Base-by-base conservation (phyloP, 768 basidiomycete genomes). In the Chalciporus piperatus region DNA sequence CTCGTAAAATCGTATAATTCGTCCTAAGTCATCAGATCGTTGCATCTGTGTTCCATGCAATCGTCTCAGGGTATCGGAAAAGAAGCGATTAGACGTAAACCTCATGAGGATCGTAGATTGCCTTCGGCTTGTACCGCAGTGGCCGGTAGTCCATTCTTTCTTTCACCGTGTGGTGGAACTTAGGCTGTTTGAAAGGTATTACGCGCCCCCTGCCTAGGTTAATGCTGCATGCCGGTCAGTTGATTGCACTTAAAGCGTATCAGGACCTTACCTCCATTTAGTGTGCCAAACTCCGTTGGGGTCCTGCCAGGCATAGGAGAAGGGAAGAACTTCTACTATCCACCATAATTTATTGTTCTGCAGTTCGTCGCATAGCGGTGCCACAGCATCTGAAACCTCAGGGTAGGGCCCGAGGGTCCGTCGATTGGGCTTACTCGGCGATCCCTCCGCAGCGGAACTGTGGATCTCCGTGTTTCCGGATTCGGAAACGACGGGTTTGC, bases 301-400 rank as follows among this genome's bases (percentile, higher is more conserved):
- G 51, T 87, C 82, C 62, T 89, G 87, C 75, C 76, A 85, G 17
- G 71, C 63, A 57, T 75, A 79, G 35, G 59, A 64, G 48, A 76
- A 60, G 14, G 85, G 87, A 0, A 89, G 25, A 23, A 88, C 68
- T 67, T 92, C 89, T 32, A 89, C 67, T n/a, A 87, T 30, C 87
- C 85, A 86, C 89, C 89, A 92, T 1, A 72, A 5, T 17, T 64
- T 67, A 14, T 65, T 64, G 8, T 44, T 42, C 62, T 70, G 65
- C 41, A 91, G 68, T 54, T 72, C 48, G 57, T 90, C 87, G 53
- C 81, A 69, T 2, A 83, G 57, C 1, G 77, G 79, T 60, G 80
- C 68, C n/a, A 80, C 38, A n/a, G 74, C 75, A 30, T 68, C 45
- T n/a, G 51, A 48, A 25, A 22, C 37, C 45, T 69, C 59, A 11